These are phyloP conservation scores for Rubia occidens DNA, from an alignment of 305 asterid genomes.

Conservation along the genomic window DNA sequence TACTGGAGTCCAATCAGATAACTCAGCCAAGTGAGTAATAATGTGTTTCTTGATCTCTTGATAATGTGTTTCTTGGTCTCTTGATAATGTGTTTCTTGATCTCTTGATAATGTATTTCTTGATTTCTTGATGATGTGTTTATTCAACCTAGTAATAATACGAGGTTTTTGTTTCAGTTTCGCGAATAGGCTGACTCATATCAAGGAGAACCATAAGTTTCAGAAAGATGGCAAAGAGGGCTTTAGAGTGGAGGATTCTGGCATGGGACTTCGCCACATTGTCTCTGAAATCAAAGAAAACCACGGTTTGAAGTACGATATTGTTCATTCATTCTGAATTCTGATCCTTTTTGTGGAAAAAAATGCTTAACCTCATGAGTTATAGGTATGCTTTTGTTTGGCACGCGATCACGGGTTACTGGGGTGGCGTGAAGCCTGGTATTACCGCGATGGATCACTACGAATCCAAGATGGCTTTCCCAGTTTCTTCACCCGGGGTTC, in stretches of 20 bases:
- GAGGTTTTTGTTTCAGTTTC: constrained; percentile 42
- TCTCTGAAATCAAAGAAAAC: constrained; percentile 51
- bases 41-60: no score
- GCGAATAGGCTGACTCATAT: constrained; percentile 73
- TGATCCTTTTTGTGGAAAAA: neutral
- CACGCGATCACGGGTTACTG: constrained; percentile 83
- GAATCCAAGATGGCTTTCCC: constrained; percentile 68
- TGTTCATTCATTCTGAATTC: neutral
- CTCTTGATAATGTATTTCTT: no score
- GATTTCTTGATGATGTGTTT: neutral
- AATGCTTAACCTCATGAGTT: neutral
- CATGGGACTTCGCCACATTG: constrained; percentile 34
- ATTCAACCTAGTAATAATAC: neutral
- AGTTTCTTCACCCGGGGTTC: constrained; percentile 69
- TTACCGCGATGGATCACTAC: constrained; percentile 52
- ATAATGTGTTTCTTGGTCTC: no score
- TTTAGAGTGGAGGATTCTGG: constrained; percentile 18
- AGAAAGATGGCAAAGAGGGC: constrained; percentile 19
- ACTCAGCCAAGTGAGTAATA: constrained; percentile 65
- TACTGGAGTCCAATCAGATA: constrained; percentile 43
- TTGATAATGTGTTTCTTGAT: no score
- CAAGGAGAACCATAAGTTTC: constrained; percentile 75
- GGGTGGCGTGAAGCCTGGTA: constrained; percentile 82
- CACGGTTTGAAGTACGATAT: constrained; percentile 52
- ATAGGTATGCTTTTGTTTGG: constrained; percentile 74